Percentiles rank a stretch among this genome's conserved stretches.
Evolutionary conservation across 2,329 filamentous ascomycete genomes (phyloP).

Genomic region (Hansfordia pulvinata): DNA sequence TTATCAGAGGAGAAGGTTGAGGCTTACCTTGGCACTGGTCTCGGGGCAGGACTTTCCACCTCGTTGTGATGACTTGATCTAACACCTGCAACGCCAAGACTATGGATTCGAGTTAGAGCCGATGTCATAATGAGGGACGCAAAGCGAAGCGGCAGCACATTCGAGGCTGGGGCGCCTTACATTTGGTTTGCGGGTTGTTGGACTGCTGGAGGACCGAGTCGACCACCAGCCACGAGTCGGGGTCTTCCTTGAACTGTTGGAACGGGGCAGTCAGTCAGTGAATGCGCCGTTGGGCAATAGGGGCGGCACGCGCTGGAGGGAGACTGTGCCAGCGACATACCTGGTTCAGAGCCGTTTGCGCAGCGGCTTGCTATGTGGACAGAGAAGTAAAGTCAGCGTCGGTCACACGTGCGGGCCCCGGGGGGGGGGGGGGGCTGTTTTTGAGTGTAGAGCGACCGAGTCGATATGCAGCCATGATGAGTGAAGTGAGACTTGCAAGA

Average conservation of each 20-base stretch:
- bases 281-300: constrained; percentile 4
- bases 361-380: constrained; percentile 75
- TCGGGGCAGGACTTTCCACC: constrained; percentile 94
- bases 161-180: no score
- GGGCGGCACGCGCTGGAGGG: constrained; percentile 7
- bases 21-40: constrained; percentile 81
- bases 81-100: constrained; percentile 91
- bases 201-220: constrained; percentile 93
- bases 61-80: constrained; percentile 95
- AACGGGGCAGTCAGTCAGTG: constrained; percentile 11
- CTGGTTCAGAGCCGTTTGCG: constrained; percentile 85
- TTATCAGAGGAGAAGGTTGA: no score
- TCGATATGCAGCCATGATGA: no score
- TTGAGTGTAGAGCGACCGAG: no score
- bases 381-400: constrained; percentile 7
- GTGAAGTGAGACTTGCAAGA: no score
- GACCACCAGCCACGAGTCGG: constrained; percentile 93
- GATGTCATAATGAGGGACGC: background rate
- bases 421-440: constrained; percentile 1
- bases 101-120: constrained; percentile 20
- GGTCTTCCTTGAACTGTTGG: constrained; percentile 90
- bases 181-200: constrained; percentile 92
- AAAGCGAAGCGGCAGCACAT: constrained; percentile 2
- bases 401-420: background rate
- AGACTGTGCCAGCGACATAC: constrained; percentile 49